Evolutionary conservation across 2,329 filamentous ascomycete species (phyloP), one percentile per base, ranked within the genome.

Genomic region (Aspergillus nomiae): DNA sequence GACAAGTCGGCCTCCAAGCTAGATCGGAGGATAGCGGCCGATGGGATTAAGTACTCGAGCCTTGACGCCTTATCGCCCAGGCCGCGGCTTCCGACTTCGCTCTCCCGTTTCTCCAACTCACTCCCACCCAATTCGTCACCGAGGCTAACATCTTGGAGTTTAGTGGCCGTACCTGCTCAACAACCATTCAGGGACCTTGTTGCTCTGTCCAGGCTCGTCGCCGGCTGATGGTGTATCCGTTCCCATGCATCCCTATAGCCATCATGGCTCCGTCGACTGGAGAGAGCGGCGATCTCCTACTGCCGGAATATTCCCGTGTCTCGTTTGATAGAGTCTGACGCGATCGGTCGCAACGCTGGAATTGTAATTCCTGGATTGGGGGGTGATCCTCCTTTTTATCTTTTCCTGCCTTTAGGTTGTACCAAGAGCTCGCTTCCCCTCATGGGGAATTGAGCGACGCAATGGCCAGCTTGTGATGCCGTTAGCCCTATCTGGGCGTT

Each of bases 41-140:
- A 32, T 24, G 30, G 32, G 19, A 45, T 62, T 62, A 64, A 62
- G 59, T 62, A 64, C 28, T 38, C 19, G 38, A 28, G 28, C 24
- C 9, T 57, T 51, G 56, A 36, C n/a, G 46, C 60, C 56, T 64
- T 62, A 62, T 62, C 57, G 26, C 48, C 63, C 53, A 60, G 63
- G 36, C 59, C 38, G 57, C 63, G 57, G 60, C 56, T 54, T 60
- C 63, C 60, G 60, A 64, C 60, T 62, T 63, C 63, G 62, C 62
- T 43, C 58, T 56, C 28, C 2, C 46, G 19, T n/a, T 24, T 51
- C 32, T 38, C 50, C 30, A 16, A 26, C 11, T 41, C 30, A 34
- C 19, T 34, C 28, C 55, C 55, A 46, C 21, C 34, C 41, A 12
- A 36, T 56, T 21, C 28, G 46, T 41, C 46, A 36, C 56, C 32